Conservation (phyloP, 2,329 filamentous ascomycete species). For the Cordyceps fumosorosea region DNA sequence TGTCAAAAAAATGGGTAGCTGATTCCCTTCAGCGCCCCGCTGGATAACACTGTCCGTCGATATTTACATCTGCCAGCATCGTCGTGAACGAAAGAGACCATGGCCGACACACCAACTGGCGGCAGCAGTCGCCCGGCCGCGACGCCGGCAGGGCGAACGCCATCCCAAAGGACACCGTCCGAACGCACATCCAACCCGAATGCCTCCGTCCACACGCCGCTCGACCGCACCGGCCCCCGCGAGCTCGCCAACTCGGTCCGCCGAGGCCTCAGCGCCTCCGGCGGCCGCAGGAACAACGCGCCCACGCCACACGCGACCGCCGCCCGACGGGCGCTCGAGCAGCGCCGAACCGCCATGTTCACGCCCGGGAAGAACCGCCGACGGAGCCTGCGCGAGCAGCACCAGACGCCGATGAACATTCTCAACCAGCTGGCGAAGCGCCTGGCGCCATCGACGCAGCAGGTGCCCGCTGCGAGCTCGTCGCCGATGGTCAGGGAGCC, state of each 20-base stretch:
- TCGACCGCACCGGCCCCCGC: slow-evolving; percentile 29
- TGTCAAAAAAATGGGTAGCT: background rate
- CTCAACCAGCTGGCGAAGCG: slow-evolving; percentile 48
- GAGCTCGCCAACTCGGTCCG: slow-evolving; percentile 33
- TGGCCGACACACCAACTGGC: slow-evolving; percentile 13
- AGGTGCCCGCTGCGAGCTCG: slow-evolving; percentile 41
- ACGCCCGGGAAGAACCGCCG: slow-evolving; percentile 54
- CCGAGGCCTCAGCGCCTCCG: slow-evolving; percentile 41
- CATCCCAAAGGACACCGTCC: slow-evolving; percentile 26
- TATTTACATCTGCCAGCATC: background rate
- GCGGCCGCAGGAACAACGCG: slow-evolving; percentile 29
- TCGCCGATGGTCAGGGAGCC: slow-evolving; percentile 24
- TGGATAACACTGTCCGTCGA: background rate
- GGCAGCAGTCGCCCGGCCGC: background rate
- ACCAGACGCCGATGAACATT: slow-evolving; percentile 49
- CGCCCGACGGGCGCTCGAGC: slow-evolving; percentile 51
- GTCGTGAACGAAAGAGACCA: background rate
- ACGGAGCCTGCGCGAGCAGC: slow-evolving; percentile 48
- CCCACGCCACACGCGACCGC: slow-evolving; percentile 57
- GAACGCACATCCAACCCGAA: background rate
- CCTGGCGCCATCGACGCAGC: slow-evolving; percentile 43
- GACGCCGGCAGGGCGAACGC: slow-evolving; percentile 23
- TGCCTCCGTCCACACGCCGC: slow-evolving; percentile 37
- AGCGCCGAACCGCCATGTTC: slow-evolving; percentile 51
- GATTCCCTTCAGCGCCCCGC: background rate